These are phyloP conservation scores for Dactylellina parvicollis DNA, from an alignment of 2,329 filamentous ascomycete species.

Conservation along the genomic window DNA sequence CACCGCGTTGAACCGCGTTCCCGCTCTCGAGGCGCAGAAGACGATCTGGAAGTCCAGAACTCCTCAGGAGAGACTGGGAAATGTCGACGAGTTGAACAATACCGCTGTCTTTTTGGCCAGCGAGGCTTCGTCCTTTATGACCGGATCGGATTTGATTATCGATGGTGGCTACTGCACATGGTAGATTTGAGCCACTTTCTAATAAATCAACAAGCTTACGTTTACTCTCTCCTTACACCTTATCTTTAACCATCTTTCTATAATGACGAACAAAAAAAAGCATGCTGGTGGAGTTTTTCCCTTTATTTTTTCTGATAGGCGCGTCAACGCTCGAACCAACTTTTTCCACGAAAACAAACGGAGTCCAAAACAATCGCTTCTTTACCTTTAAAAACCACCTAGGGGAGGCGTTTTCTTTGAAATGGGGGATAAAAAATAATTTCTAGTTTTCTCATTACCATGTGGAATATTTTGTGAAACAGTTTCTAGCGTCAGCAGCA, in stretches of 20 bases:
- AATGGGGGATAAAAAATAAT: conserved; percentile 14
- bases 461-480: too few species aligned
- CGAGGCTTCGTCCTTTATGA: conserved; percentile 79
- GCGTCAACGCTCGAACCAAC: background rate
- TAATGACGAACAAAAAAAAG: conserved; percentile 13
- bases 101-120: conserved; percentile 79
- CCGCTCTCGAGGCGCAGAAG: conserved; percentile 81
- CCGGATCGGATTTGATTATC: conserved; percentile 76
- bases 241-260: too few species aligned
- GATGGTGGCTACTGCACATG: conserved; percentile 63
- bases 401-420: conserved; percentile 10
- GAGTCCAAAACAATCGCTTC: background rate
- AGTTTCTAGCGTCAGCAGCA: too few species aligned
- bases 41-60: conserved; percentile 80
- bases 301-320: background rate
- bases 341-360: background rate
- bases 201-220: conserved; percentile 37
- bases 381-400: background rate
- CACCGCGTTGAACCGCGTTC: conserved; percentile 80
- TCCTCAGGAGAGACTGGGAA: conserved; percentile 76
- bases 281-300: conserved; percentile 33
- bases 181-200: conserved; percentile 46
- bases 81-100: conserved; percentile 79
- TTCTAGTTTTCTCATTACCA: background rate
- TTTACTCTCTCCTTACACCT: too few species aligned